phyloP scores from a whole-genome alignment of 1,284 basidiomycete species.

The Limonomyces culmigenus region DNA sequence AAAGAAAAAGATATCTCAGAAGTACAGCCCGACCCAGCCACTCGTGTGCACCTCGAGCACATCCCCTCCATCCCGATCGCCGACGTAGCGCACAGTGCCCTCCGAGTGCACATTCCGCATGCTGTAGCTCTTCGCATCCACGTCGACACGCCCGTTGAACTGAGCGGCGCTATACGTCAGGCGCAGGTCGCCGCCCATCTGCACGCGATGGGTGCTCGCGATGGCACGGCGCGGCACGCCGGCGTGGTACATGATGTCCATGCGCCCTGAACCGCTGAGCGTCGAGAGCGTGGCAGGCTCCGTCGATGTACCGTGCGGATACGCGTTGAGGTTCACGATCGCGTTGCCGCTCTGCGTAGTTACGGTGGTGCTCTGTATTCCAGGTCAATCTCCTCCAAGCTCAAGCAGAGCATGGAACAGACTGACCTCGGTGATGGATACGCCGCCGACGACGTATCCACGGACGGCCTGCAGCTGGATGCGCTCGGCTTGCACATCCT shows the following conservation, averaged over 20 bases:
- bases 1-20: no score
- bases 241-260: constrained; percentile 29
- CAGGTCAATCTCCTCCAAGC: no score
- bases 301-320: constrained; percentile 11
- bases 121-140: constrained; percentile 26
- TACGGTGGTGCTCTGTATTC: constrained; percentile 23
- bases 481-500: constrained; percentile 20
- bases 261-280: constrained; percentile 27
- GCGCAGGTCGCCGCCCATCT: constrained; percentile 32
- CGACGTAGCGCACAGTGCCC: constrained; percentile 19
- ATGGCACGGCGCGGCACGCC: constrained; percentile 27
- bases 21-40: constrained; percentile 37
- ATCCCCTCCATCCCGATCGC: constrained; percentile 28
- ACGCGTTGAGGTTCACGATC: constrained; percentile 28
- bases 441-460: constrained; percentile 45
- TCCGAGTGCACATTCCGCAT: constrained; percentile 17
- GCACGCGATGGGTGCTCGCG: constrained; percentile 25
- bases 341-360: constrained; percentile 33
- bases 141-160: constrained; percentile 29
- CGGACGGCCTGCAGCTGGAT: constrained; percentile 25
- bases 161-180: constrained; percentile 32
- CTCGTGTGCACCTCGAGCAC: constrained; percentile 21
- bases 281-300: constrained; percentile 22
- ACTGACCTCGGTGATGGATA: constrained; percentile 25
- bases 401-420: no score